Evolutionary conservation across 2,329 filamentous ascomycete genomes (phyloP), one percentile per base, ranked within the genome.

Genomic region (Colletotrichum sp.): DNA sequence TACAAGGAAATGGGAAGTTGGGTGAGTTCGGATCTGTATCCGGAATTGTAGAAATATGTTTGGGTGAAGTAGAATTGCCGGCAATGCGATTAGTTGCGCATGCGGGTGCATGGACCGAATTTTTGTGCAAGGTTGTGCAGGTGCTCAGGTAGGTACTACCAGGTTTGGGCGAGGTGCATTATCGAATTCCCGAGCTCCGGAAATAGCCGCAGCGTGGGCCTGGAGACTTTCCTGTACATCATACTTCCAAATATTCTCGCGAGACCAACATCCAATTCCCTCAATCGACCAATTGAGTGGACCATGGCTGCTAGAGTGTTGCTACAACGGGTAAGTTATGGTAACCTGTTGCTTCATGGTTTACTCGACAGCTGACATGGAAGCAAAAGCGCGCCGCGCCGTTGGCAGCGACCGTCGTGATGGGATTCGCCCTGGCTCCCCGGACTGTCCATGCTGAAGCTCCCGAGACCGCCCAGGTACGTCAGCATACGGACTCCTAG

Each of bases 261-360:
- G 69, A 78, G 72, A 77, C 66, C 77, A 72, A 76, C 30, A 70
- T 39, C 77, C 72, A 76, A 78, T 76, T 78, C 72, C 77, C 77
- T 77, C 77, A 78, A 75, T 74, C 77, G 72, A 79, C 85, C 87
- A 88, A 89, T 88, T 89, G 87, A 87, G 85, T 83, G 82, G 82
- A 88, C 83, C 84, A 92, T 92, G 90, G 90, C 90, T 86, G 88
- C 90, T 82, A 89, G 90, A 90, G 86, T 91, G 85, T 86, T 92
- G 84, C 85, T 91, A 81, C 88, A 88, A 85, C 88, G 87, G 88
- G 90, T 92, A 82, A 83, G 86, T 62, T 12, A 16, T 65, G 39
- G 25, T 49, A 30, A 15, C n/a, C 5, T 39, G 62, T 68, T 16
- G 5, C 34, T 7, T 65, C 22, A 3, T 16, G 9, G 22, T 39